Base-by-base conservation (phyloP, 2,329 filamentous ascomycete species). In the Diaporthe citrichinensis region DNA sequence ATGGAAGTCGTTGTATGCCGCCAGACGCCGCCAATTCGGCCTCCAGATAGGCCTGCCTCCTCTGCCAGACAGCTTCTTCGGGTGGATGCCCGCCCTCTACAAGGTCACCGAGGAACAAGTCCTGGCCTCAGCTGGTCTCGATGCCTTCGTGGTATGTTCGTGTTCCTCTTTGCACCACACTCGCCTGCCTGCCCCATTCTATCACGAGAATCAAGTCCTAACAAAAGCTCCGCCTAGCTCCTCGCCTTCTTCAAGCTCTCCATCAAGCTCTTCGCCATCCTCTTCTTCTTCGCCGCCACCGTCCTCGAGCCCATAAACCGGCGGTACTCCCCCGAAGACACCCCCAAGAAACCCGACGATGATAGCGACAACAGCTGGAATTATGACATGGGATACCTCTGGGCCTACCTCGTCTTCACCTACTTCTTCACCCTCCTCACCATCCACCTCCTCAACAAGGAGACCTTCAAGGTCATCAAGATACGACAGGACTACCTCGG, bases 181-280 rank as follows among this genome's bases (percentile, higher is more conserved):
- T 9, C 41, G 1, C 20, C 17, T 15, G 8, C 20, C 28, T n/a
- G n/a, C 28, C 12, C 17, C 7, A 4, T 5, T 25, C 34, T 17
- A 14, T 3, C n/a, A 20, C 23, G 15, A 39, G 10, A 41, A 25
- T 17, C 58, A 10, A 7, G 12, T 14, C 28, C 58, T 65, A n/a
- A 49, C 59, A 17, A 14, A 34, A 12, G n/a, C 15, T 31, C 44
- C 75, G 76, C 25, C 73, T 80, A 91, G 90, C 98, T 99, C 82
- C 88, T 99, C 20, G 91, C 93, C 23, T 99, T 99, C 85, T 98
- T 98, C 88, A 97, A 96, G 83, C 97, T 98, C 92, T 93, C 96
- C 17, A 94, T 95, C 78, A 94, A 94, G 77, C 94, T 98, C 79
- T 92, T 98, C 69, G 86, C 90, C 23, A 86, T 94, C 71, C 94